Base-by-base conservation (phyloP, 1,284 basidiomycete genomes). In the Papiliotrema fonsecae region DNA sequence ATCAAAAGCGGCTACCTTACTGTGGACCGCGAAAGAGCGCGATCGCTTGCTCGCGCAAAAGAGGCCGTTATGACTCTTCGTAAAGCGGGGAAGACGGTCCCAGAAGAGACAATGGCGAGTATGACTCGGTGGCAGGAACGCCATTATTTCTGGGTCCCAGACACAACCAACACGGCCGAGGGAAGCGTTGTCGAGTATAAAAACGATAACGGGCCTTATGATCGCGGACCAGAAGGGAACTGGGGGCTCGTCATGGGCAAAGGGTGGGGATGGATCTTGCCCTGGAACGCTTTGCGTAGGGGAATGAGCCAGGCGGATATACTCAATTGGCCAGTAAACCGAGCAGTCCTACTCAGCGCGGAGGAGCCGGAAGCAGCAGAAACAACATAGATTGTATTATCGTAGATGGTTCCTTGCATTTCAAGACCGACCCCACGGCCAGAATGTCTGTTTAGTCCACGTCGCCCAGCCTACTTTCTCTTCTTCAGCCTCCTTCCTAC, bases 81-180 rank as follows among this genome's bases (percentile, higher is more conserved):
- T 38, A 19, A 22, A 22, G n/a, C 31, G 19, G 42, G 47, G 18
- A 28, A 50, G 35, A 31, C 51, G 6, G 37, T 57, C 21, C 54
- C 64, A 6, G 18, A 39, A 4, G 22, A 50, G 4, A 38, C 61
- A 13, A 7, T 36, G 3, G 36, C 31, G 2, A 42, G 50, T 19
- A 44, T 64, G 18, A 43, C 32, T 13, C 43, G 58, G 16, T 70
- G 58, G 27, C 35, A 42, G 2, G 49, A 51, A 11, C 31, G 31
- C 6, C 41, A 47, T 24, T 61, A 55, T 47, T 70, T 67, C 54
- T 69, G 57, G 46, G 57, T 68, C 1, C 65, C 65, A 4, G 24
- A 34, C 10, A 27, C 27, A 5, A 7, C 34, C 16, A 27, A 6
- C 21, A 14, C 38, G 11, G 27, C 16, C 9, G 41, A 25, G n/a